Percentiles rank a stretch among this genome's conserved stretches.
Conservation (phyloP, 257 asterid genomes). For the Jasminum sambac region DNA sequence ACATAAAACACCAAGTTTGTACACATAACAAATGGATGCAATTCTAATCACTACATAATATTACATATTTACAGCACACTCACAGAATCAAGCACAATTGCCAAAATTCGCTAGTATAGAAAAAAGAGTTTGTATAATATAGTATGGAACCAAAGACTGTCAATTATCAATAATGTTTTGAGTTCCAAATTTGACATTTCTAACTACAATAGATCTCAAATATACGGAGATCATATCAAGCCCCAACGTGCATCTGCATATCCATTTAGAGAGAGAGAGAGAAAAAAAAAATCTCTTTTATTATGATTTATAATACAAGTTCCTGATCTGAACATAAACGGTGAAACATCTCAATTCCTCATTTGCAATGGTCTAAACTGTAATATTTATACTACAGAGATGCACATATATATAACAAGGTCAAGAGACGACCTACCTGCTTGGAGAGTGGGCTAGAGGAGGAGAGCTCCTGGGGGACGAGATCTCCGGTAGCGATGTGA, state of each 20-base stretch:
- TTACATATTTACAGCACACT: neutral
- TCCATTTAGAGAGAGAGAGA: neutral
- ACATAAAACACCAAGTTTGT: neutral
- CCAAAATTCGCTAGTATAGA: neutral
- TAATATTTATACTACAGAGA: too few species aligned
- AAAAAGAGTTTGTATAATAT: neutral
- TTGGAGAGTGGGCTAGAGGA: slow-evolving; percentile 65
- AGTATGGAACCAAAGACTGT: neutral
- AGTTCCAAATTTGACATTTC: neutral
- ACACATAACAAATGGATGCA: neutral
- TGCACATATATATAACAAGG: neutral
- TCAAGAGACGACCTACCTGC: slow-evolving; percentile 42
- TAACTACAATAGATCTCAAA: neutral
- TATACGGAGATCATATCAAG: neutral
- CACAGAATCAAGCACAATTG: neutral
- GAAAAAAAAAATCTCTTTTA: neutral
- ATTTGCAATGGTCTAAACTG: neutral
- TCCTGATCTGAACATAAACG: neutral
- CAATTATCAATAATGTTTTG: neutral
- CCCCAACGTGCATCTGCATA: neutral
- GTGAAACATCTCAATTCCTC: neutral
- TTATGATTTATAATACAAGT: neutral
- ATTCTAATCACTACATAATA: neutral
- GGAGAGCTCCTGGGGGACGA: slow-evolving; percentile 89
- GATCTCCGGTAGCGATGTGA: slow-evolving; percentile 98